A percentile compares a stretch with the other conserved stretches of the same genome.
phyloP scores from a whole-genome alignment of 2,329 filamentous ascomycete species.

The Cucurbitaria berberidis region DNA sequence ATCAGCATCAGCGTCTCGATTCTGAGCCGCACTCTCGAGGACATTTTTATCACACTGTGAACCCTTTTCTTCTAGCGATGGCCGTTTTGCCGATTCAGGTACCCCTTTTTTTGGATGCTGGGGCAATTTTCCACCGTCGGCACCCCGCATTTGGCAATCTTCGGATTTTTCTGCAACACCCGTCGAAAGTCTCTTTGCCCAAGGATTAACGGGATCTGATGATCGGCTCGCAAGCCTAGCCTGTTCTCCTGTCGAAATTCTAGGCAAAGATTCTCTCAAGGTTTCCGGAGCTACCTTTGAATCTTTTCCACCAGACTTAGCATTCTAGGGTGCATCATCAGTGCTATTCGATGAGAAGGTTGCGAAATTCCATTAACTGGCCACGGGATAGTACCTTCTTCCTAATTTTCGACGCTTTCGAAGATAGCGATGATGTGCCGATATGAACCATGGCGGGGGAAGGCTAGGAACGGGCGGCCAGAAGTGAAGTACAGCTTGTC shows the following conservation, averaged over 20 bases:
- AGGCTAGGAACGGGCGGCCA: not conserved
- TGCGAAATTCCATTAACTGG: not conserved
- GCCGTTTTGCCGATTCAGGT: not conserved
- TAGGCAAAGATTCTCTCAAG: not conserved
- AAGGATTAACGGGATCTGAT: not conserved
- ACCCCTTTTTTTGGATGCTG: not conserved
- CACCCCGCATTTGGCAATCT: not conserved
- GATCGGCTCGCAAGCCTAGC: not conserved
- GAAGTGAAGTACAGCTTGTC: not conserved
- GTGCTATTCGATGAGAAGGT: not conserved
- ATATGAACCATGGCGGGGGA: not conserved
- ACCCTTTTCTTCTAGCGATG: not conserved
- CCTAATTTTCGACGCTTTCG: not conserved
- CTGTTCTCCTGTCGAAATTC: not conserved
- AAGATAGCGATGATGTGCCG: not conserved
- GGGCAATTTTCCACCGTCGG: not conserved
- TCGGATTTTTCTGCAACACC: not conserved
- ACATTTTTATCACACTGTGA: not conserved
- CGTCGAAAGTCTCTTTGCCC: not conserved
- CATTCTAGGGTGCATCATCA: not conserved
- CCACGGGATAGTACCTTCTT: not conserved
- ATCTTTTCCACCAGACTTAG: not conserved
- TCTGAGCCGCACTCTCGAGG: not conserved
- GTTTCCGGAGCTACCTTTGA: not conserved
- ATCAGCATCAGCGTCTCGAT: not conserved